Base-by-base conservation (phyloP, 2,329 filamentous ascomycete species). In the Beauveria brongniartii region DNA sequence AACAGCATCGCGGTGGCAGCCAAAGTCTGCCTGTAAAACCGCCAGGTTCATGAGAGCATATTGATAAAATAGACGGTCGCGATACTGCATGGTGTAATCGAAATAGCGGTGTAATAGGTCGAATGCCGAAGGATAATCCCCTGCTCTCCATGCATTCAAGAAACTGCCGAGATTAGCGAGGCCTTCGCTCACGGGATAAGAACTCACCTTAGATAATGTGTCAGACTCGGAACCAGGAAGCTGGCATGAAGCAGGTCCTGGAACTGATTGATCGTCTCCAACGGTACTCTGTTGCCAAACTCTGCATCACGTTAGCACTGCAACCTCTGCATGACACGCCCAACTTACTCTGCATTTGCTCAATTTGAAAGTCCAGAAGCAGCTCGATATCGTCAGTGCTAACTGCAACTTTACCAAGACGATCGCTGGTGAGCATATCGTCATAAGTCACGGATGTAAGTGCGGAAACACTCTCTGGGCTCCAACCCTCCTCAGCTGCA, bases 71-170 rank as follows among this genome's bases (percentile, higher is more conserved):
- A 89, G 83, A 26, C 90, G 87, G 68, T 96, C 90, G 63, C 86
- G 80, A 66, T 86, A 89, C 68, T 94, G 89, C 85, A 95, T 92
- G 1, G 92, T 94, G 73, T 96, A 97, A 72, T 99, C 94, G 68
- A 97, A 99, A 73, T 97, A 99, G 56, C 91, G 87, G 72, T 97
- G 92, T 22, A 99, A 80, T 66, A 88, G 88, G 69, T 99, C 93
- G 70, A 97, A 94, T 0, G 94, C 89, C 1, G 90, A 91, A 14
- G 90, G 86, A 69, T 93, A 95, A 73, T 97, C 92, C 5, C 93
- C 93, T 3, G 91, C 87, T 71, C 89, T 85, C 93, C 92, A 97
- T 0, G 92, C 85, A 72, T 99, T 92, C 16, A 97, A 85, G 69
- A 96, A 97, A 66, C 88, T 91, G 66, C 34, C 16, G 16, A 46